A percentile compares a stretch with the other conserved stretches of the same genome.
Conservation (phyloP, 2,329 filamentous ascomycete species). For the Talaromyces rugulosus region DNA sequence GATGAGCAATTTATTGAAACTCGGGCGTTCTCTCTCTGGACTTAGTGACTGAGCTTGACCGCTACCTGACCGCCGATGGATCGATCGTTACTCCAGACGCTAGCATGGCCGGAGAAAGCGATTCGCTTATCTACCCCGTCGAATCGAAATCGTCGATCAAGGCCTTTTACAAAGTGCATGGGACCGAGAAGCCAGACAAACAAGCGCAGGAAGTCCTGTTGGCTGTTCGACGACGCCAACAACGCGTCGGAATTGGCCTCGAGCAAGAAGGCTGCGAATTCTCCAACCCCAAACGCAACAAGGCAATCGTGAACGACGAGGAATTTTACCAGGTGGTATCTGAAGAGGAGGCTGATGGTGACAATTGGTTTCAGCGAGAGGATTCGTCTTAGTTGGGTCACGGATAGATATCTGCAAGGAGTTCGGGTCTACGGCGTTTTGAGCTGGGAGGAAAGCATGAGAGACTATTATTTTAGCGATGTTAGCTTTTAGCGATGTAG, state of each 20-base stretch:
- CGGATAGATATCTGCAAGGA: neutral
- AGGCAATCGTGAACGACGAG: conserved; percentile 49
- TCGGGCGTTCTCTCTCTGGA: conserved; percentile 13
- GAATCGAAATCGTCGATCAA: conserved; percentile 29
- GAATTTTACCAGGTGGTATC: conserved; percentile 36
- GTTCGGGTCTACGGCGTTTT: neutral
- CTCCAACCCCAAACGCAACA: conserved; percentile 48
- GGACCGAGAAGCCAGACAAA: conserved; percentile 39
- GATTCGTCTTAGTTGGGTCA: neutral
- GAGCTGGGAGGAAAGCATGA: neutral
- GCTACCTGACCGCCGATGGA: conserved; percentile 48
- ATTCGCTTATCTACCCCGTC: conserved; percentile 34
- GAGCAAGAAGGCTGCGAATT: conserved; percentile 51
- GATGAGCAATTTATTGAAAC: conserved; percentile 12
- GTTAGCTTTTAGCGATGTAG: neutral
- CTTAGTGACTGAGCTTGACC: conserved; percentile 35
- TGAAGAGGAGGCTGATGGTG: conserved; percentile 3
- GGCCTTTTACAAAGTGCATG: conserved; percentile 41
- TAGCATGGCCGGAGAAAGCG: conserved; percentile 20
- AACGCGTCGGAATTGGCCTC: conserved; percentile 49
- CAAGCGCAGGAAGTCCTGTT: conserved; percentile 43
- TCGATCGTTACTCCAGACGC: conserved; percentile 46
- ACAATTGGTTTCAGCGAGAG: conserved; percentile 7
- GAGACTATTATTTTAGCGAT: neutral
- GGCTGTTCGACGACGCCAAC: conserved; percentile 48